Evolutionary conservation across 495 filamentous ascomycete species (phyloP).

Genomic region (Penicillium paxilli): DNA sequence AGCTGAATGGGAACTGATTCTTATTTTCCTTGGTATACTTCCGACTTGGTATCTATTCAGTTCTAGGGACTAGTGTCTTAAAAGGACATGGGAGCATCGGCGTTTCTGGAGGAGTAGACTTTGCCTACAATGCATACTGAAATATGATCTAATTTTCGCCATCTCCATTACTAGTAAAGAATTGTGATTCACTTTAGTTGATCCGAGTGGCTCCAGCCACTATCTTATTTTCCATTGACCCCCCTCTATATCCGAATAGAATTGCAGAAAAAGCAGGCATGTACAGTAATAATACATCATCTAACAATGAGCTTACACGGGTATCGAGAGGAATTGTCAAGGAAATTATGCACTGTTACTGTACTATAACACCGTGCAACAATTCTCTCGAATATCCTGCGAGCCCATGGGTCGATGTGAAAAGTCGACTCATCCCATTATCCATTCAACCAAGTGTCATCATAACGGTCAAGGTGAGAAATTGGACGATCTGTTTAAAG

Average conservation of each 20-base stretch:
- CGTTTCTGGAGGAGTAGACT: constrained; percentile 23
- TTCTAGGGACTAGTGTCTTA: constrained; percentile 13
- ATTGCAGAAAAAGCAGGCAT: constrained; percentile 24
- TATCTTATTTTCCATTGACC: constrained; percentile 15
- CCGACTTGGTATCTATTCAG: constrained; percentile 11
- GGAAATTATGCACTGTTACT: too few species aligned
- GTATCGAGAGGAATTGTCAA: not conserved
- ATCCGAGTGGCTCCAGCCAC: constrained; percentile 14
- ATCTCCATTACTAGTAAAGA: not conserved
- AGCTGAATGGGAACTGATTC: constrained; percentile 33
- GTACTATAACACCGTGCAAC: too few species aligned
- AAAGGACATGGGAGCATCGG: constrained; percentile 29
- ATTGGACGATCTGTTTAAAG: constrained; percentile 50
- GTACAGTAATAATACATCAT: constrained; percentile 38
- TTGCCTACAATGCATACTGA: constrained; percentile 27
- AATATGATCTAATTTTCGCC: constrained; percentile 16
- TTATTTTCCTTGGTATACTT: not conserved
- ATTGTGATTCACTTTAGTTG: not conserved
- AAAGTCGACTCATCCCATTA: constrained; percentile 2
- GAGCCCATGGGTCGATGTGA: constrained; percentile 2
- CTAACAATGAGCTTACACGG: not conserved
- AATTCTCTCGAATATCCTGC: too few species aligned
- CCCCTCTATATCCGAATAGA: constrained; percentile 18
- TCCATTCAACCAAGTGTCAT: constrained; percentile 4
- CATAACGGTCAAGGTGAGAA: constrained; percentile 4